phyloP scores from a whole-genome alignment of 345 rosid genomes.

The Nephelium lappaceum region DNA sequence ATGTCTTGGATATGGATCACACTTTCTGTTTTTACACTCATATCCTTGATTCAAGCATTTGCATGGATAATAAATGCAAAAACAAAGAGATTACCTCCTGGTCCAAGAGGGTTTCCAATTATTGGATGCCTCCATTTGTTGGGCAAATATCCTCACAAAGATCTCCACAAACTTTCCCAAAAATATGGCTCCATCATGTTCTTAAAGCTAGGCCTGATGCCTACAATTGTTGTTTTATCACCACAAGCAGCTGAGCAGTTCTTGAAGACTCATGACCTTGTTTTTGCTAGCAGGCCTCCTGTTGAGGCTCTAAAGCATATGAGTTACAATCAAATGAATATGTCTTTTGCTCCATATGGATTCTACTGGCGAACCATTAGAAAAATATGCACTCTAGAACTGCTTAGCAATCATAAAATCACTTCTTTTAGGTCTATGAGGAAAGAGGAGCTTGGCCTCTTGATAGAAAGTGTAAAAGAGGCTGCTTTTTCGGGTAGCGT shows the following conservation, averaged over 20 bases:
- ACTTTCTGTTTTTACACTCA: background rate
- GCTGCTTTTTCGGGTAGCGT: background rate
- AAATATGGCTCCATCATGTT: constrained; percentile 9
- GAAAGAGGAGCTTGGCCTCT: constrained; percentile 34
- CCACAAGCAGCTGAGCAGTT: constrained; percentile 33
- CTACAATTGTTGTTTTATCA: constrained; percentile 16
- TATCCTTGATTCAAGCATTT: constrained; percentile 12
- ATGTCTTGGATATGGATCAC: constrained; percentile 5
- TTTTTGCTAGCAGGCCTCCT: constrained; percentile 32
- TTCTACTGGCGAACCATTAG: constrained; percentile 26
- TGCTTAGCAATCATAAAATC: constrained; percentile 32
- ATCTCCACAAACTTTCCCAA: constrained; percentile 29
- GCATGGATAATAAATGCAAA: background rate
- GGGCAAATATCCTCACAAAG: constrained; percentile 41
- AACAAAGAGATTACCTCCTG: constrained; percentile 20
- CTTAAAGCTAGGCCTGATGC: constrained; percentile 28
- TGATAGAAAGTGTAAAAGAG: constrained; percentile 17
- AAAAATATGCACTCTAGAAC: constrained; percentile 39
- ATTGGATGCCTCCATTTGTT: background rate
- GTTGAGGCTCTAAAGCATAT: constrained; percentile 20
- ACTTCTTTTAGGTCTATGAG: constrained; percentile 31
- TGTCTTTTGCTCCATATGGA: background rate
- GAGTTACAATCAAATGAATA: background rate
- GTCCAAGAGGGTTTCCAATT: constrained; percentile 18
- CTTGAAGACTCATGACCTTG: constrained; percentile 38